phyloP scores from a whole-genome alignment of 441 rosid genomes.

The Syzygium syzygioides region DNA sequence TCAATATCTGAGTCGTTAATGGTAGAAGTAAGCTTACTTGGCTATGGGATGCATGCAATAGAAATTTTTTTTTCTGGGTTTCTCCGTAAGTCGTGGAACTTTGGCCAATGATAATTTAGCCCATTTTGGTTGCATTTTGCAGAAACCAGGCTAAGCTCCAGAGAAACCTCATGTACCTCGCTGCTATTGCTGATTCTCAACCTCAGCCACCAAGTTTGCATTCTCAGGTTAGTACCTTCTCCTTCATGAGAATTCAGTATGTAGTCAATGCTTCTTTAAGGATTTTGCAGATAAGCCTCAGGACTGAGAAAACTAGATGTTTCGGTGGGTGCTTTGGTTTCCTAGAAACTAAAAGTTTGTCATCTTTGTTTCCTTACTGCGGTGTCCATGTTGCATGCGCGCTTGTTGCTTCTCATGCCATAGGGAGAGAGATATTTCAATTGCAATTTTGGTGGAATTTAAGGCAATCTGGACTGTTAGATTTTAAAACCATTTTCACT shows the following conservation, averaged over 20 bases:
- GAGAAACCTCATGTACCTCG: slow-evolving; percentile 93
- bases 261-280: background rate
- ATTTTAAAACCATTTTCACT: background rate
- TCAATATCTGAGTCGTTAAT: background rate
- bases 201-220: slow-evolving; percentile 83
- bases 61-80: background rate
- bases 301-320: background rate
- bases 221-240: slow-evolving; percentile 50
- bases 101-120: background rate
- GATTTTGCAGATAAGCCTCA: background rate
- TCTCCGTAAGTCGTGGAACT: background rate
- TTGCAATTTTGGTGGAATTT: background rate
- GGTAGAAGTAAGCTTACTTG: background rate
- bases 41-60: background rate
- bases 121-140: slow-evolving; percentile 8
- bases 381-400: background rate
- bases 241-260: background rate
- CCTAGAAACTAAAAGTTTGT: background rate
- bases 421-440: background rate
- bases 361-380: background rate
- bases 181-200: slow-evolving; percentile 97
- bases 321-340: background rate
- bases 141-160: slow-evolving; percentile 97
- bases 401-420: background rate
- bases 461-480: background rate